Base-by-base conservation (phyloP, 768 basidiomycete genomes). In the Trametes sanguinea region DNA sequence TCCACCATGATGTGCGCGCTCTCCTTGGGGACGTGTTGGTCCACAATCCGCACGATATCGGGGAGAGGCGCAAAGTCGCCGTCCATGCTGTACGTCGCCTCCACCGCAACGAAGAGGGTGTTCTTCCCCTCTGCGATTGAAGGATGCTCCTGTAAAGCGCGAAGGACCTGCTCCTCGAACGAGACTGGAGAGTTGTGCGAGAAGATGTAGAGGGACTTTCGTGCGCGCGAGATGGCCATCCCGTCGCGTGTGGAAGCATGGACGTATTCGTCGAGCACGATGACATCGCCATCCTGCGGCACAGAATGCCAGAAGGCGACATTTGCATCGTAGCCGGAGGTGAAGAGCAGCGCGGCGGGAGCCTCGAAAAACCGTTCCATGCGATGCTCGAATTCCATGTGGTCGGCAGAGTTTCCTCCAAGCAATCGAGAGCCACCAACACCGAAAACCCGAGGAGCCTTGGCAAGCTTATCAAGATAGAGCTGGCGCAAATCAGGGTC, bases 61-160 rank as follows among this genome's bases (percentile, higher is more conserved):
- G 56, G 61, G 9, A 87, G 68, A 2, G 83, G 84, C 3, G 76
- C 75, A 37, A 85, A 75, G 62, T 83, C 81, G 5, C 85, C 85
- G 45, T 86, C 84, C 84, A 86, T 86, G 62, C 82, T 83, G 69
- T 87, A 86, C 14, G 85, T 69, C 8, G 77, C 77, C 72, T 86
- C 85, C 10, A 85, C 72, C 0, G 80, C 76, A 17, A 87, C 65
- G 65, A 83, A 85, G 6, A 85, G 42, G 48, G 65, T 76, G 46
- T 62, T 61, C 32, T 69, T 67, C 0, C 76, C 76, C 1, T 42
- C 60, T 27, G 40, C 57, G 32, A 75, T 65, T 37, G 58, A 61
- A 6, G 65, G 65, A 33, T 66, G 65, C n/a, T 67, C 62, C 22
- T 69, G 59, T 33, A 72, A 65, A 13, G 78, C 66, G 14, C 67